Evolutionary conservation across 2,329 filamentous ascomycete genomes (phyloP).

Genomic region (Zasmidium cellare): DNA sequence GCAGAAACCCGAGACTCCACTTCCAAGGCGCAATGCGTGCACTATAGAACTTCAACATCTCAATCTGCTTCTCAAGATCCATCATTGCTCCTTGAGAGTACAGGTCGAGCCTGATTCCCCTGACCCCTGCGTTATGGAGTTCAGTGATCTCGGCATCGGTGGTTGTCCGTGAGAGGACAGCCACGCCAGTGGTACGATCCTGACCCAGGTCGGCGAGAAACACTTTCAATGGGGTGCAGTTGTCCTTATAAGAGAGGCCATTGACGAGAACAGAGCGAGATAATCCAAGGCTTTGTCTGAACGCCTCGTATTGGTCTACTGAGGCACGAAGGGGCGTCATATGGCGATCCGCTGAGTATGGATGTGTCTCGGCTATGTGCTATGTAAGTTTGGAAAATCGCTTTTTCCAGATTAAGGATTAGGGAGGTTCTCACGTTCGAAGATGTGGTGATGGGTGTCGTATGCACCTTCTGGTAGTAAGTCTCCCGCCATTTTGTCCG

Average conservation of each 20-base stretch:
- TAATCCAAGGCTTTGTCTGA: not conserved
- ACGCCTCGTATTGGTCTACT: not conserved
- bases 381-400: not conserved
- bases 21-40: not conserved
- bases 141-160: not conserved
- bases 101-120: not conserved
- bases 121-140: not conserved
- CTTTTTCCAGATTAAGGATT: too few relatives aligned
- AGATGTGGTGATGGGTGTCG: not conserved
- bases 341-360: not conserved
- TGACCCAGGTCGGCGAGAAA: not conserved
- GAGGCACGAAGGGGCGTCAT: not conserved
- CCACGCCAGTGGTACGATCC: not conserved
- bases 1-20: not conserved
- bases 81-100: not conserved
- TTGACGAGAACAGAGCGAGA: not conserved
- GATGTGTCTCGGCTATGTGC: not conserved
- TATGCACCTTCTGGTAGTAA: not conserved
- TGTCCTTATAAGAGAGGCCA: not conserved
- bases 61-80: not conserved
- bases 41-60: not conserved
- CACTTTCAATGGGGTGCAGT: not conserved
- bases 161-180: not conserved
- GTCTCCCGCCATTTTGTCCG: not conserved
- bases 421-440: not conserved